Evolutionary conservation across 495 filamentous ascomycete species (phyloP), one percentile per base, ranked within the genome.

Genomic region (Talaromyces stipitatus): DNA sequence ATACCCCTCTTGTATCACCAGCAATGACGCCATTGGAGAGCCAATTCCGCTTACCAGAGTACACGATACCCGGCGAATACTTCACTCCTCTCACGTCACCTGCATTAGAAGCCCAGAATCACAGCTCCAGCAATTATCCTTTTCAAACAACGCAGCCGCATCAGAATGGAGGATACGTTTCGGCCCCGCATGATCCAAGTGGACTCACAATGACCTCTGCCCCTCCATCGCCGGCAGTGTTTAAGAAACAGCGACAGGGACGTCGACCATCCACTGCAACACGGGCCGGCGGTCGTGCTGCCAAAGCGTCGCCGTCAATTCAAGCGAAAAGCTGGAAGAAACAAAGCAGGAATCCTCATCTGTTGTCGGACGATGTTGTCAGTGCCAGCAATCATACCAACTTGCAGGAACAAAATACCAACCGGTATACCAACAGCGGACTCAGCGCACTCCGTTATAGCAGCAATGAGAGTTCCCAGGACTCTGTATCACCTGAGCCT

Each of bases 11-110:
- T 27, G 89, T 95, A 7, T 97, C 94, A 30, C 94, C 94, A 18
- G 92, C 91, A 2, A 92, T 97, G 63, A 96, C 92, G 9, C 92
- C 94, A 26, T 79, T 94, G 47, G 92, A 96, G 60, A 80, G 82
- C 29, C 87, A 91, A 65, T 95, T 95, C 68, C 78, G 84, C 45
- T 82, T 91, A 43, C 82, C 85, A 10, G 89, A 91, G 58, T 97
- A 90, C 66, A 84, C 86, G 11, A 83, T 91, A 11, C 87, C 88
- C 9, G 85, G 87, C n/a, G 89, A 91, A 43, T 92, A 94, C 68
- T 96, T 97, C 65, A 97, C 91, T 61, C 94, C 94, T 4, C 76
- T 98, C 45, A 95, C 88, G 1, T 97, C 94, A 23, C 94, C 94
- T 0, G 92, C 92, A 4, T 78, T 97, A 29, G 85, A 92, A 67